phyloP scores from a whole-genome alignment of 176 grass and related monocot species.

The Raddia guianensis region DNA sequence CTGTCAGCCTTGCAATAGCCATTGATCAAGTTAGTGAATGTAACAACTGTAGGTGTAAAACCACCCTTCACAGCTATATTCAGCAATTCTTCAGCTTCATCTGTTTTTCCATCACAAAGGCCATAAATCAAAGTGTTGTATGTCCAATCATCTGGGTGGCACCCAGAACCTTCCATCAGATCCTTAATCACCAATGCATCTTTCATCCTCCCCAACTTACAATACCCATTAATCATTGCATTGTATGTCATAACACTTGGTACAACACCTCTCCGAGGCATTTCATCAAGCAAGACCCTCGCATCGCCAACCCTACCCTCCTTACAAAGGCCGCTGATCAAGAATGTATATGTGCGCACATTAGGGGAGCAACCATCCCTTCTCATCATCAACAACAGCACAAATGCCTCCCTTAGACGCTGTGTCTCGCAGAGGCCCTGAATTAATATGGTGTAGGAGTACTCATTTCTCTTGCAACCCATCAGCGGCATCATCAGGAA shows the following conservation, averaged over 20 bases:
- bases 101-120: slow-evolving; percentile 42
- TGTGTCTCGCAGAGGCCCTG: slow-evolving; percentile 56
- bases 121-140: slow-evolving; percentile 55
- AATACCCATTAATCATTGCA: slow-evolving; percentile 62
- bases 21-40: slow-evolving; percentile 65
- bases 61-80: slow-evolving; percentile 49
- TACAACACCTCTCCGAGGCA: slow-evolving; percentile 52
- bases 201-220: slow-evolving; percentile 44
- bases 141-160: slow-evolving; percentile 57
- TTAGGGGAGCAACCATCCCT: slow-evolving; percentile 65
- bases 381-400: slow-evolving; percentile 60
- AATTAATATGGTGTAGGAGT: slow-evolving; percentile 81
- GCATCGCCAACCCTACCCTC: slow-evolving; percentile 50
- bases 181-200: slow-evolving; percentile 51
- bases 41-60: slow-evolving; percentile 52
- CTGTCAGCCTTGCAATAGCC: slow-evolving; percentile 60
- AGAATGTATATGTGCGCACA: slow-evolving; percentile 55
- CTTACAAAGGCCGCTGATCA: slow-evolving; percentile 74
- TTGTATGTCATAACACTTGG: slow-evolving; percentile 64
- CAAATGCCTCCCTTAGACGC: slow-evolving; percentile 46
- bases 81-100: slow-evolving; percentile 59
- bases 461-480: slow-evolving; percentile 68
- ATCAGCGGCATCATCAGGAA: slow-evolving; percentile 78
- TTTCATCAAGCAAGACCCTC: slow-evolving; percentile 68
- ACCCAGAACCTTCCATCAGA: slow-evolving; percentile 57